A percentile compares a stretch with the other conserved stretches of the same genome.
These are phyloP conservation scores for Aspergillus sp. DNA, from an alignment of 2,329 filamentous ascomycete genomes.

Conservation along the genomic window DNA sequence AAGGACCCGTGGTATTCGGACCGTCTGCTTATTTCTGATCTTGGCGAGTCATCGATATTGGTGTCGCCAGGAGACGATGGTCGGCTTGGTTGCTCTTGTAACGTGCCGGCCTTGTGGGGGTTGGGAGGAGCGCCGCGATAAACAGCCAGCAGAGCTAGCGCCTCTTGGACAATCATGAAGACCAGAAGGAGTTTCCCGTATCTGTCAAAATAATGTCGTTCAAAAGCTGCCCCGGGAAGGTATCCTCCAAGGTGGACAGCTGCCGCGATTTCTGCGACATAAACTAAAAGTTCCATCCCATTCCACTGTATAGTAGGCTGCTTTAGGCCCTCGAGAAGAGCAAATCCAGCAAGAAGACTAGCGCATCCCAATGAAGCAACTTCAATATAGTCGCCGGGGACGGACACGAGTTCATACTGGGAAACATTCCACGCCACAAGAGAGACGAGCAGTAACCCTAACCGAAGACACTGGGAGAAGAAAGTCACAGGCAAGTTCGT, in stretches of 20 bases:
- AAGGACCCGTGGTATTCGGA: conserved; percentile 21
- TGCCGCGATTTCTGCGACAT: conserved; percentile 38
- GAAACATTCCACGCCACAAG: conserved; percentile 34
- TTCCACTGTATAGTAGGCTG: conserved; percentile 38
- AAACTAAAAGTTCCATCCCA: conserved; percentile 39
- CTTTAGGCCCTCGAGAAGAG: conserved; percentile 39
- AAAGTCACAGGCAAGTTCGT: conserved; percentile 18
- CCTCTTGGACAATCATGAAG: conserved; percentile 42
- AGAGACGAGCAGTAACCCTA: conserved; percentile 30
- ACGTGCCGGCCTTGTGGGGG: not conserved
- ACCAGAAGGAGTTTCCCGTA: conserved; percentile 39
- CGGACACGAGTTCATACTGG: conserved; percentile 27
- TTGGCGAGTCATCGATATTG: conserved; percentile 3
- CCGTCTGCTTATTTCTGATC: conserved; percentile 13
- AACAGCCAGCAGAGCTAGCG: conserved; percentile 29
- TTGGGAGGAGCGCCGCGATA: conserved; percentile 16
- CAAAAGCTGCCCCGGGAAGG: conserved; percentile 29
- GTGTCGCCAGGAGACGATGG: conserved; percentile 1
- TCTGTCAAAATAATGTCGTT: conserved; percentile 37
- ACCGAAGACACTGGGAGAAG: conserved; percentile 29
- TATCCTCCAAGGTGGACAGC: conserved; percentile 39
- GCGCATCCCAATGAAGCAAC: conserved; percentile 38
- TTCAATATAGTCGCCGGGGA: conserved; percentile 41
- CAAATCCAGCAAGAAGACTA: conserved; percentile 42
- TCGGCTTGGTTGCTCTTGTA: conserved; percentile 9